phyloP scores from a whole-genome alignment of 495 filamentous ascomycete species.

The Aspergillus conjunctus region DNA sequence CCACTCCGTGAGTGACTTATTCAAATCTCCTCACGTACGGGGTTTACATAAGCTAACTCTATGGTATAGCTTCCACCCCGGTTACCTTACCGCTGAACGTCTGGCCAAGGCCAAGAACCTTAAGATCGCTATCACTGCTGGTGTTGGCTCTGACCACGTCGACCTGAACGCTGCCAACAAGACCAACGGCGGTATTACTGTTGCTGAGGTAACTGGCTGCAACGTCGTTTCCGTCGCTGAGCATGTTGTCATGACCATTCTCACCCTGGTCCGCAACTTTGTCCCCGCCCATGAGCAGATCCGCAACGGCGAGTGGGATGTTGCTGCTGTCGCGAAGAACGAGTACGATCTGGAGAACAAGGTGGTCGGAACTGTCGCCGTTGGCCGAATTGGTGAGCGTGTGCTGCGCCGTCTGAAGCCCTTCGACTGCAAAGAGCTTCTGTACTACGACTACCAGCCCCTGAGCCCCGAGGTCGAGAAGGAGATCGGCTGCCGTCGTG shows the following conservation, averaged over 20 bases:
- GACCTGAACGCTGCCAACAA: constrained; percentile 96
- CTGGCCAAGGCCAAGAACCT: constrained; percentile 98
- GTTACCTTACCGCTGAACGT: constrained; percentile 95
- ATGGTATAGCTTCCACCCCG: constrained; percentile 85
- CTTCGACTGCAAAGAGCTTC: constrained; percentile 99
- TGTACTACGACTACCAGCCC: constrained; percentile 99
- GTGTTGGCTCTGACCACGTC: constrained; percentile 97
- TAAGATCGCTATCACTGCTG: constrained; percentile 93
- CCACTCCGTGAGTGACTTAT: constrained; percentile 75
- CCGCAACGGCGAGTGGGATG: constrained; percentile 86
- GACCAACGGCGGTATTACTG: constrained; percentile 96
- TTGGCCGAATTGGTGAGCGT: constrained; percentile 97
- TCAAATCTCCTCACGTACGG: neutral
- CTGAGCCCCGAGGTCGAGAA: constrained; percentile 82
- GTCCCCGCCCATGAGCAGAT: constrained; percentile 96
- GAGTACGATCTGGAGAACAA: constrained; percentile 97
- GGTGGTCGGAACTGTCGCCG: constrained; percentile 96
- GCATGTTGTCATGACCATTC: constrained; percentile 99
- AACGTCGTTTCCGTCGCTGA: constrained; percentile 90
- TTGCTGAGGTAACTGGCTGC: constrained; percentile 94
- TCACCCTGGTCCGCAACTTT: constrained; percentile 94
- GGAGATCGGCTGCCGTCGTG: constrained; percentile 94
- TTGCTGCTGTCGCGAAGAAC: constrained; percentile 94
- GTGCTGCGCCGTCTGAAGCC: constrained; percentile 91
- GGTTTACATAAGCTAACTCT: constrained; percentile 18